Evolutionary conservation across 2,329 filamentous ascomycete genomes (phyloP).

Genomic region (Microcyclospora tardicrescens): DNA sequence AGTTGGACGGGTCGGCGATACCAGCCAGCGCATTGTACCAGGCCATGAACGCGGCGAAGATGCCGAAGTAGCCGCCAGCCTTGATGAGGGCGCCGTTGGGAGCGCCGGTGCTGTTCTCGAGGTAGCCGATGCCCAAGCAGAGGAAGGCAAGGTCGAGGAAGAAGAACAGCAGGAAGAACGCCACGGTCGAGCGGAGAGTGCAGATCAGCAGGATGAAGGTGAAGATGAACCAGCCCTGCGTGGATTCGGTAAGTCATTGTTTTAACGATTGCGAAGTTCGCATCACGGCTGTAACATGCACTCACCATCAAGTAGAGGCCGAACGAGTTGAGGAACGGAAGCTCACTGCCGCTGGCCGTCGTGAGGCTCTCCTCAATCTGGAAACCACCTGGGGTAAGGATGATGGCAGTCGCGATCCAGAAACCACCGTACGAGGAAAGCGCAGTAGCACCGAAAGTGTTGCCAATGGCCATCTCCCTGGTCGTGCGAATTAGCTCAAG

Average conservation of each 20-base stretch:
- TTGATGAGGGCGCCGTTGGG: constrained; percentile 35
- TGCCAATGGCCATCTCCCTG: constrained; percentile 45
- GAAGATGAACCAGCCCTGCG: constrained; percentile 27
- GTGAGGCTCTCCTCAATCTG: constrained; percentile 36
- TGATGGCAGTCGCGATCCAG: constrained; percentile 49
- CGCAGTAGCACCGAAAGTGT: constrained; percentile 50
- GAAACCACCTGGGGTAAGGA: constrained; percentile 41
- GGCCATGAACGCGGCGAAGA: constrained; percentile 40
- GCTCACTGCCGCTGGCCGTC: constrained; percentile 8
- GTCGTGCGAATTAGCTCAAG: background rate
- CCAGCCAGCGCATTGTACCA: constrained; percentile 43
- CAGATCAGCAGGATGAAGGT: constrained; percentile 44
- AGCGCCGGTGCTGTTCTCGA: constrained; percentile 24
- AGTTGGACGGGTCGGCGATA: constrained; percentile 42
- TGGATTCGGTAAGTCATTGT: background rate
- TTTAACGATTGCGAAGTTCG: background rate
- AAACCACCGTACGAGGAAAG: constrained; percentile 50
- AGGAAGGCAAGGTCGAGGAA: constrained; percentile 47
- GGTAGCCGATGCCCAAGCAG: constrained; percentile 41
- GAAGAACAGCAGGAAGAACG: constrained; percentile 46
- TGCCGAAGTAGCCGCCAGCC: constrained; percentile 40
- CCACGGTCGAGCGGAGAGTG: constrained; percentile 43
- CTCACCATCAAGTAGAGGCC: constrained; percentile 44
- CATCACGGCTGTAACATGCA: background rate
- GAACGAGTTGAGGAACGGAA: constrained; percentile 38